A percentile compares a stretch with the other conserved stretches of the same genome.
These are phyloP conservation scores for Golovinomyces cichoracearum DNA, from an alignment of 2,329 filamentous ascomycete species.

Conservation along the genomic window DNA sequence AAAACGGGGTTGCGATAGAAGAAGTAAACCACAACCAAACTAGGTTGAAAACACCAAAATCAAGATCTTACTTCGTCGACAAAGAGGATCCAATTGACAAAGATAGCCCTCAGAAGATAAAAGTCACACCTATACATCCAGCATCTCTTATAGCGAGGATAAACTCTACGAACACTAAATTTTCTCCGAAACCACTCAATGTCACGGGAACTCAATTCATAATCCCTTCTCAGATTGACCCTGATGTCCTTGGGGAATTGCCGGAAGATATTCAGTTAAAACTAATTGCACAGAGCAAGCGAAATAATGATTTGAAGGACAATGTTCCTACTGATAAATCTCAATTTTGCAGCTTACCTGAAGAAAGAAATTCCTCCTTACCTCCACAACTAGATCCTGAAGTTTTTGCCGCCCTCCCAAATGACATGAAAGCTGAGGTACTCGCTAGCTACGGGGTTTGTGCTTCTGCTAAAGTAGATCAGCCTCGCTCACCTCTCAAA, in stretches of 20 bases:
- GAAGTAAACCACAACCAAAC: background rate
- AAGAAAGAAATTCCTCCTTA: conserved; percentile 9
- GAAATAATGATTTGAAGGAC: conserved; percentile 10
- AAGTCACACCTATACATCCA: conserved; percentile 20
- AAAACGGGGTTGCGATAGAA: background rate
- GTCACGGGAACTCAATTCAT: conserved; percentile 75
- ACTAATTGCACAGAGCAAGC: conserved; percentile 32
- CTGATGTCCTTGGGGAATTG: conserved; percentile 55
- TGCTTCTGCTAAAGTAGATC: conserved; percentile 15
- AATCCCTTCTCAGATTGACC: conserved; percentile 60
- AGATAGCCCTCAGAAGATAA: conserved; percentile 26
- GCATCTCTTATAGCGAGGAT: conserved; percentile 26
- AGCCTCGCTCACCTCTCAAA: conserved; percentile 27
- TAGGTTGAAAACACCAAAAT: conserved; percentile 2
- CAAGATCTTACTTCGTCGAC: conserved; percentile 2
- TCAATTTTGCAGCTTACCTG: too few relatives aligned
- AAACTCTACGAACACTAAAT: conserved; percentile 20
- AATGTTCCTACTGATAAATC: conserved; percentile 6
- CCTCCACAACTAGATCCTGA: conserved; percentile 67
- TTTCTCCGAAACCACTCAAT: conserved; percentile 43
- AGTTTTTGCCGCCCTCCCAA: conserved; percentile 57
- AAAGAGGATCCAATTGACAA: conserved; percentile 27
- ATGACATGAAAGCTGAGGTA: conserved; percentile 65
- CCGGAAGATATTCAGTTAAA: conserved; percentile 59
- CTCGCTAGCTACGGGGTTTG: conserved; percentile 36